Evolutionary conservation across 495 filamentous ascomycete species (phyloP).

Genomic region (Neurospora hispaniola): DNA sequence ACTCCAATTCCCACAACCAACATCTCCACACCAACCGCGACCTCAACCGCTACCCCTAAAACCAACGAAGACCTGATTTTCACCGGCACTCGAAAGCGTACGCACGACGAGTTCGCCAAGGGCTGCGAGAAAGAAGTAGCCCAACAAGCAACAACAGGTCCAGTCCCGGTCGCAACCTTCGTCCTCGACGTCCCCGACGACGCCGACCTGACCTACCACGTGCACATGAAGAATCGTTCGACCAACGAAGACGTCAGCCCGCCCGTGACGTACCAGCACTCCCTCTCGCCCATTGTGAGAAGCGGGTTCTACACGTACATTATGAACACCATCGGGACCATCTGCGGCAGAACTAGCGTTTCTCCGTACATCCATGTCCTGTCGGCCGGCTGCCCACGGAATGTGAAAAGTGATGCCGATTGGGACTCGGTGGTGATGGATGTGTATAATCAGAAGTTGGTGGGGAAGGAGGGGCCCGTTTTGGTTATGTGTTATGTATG

Average conservation of each 20-base stretch:
- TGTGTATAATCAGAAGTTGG: not conserved
- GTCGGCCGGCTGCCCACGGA: not conserved
- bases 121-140: not conserved
- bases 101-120: not conserved
- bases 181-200: not conserved
- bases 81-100: not conserved
- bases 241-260: not conserved
- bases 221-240: not conserved
- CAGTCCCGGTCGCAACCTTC: not conserved
- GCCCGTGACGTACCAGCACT: not conserved
- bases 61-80: not conserved
- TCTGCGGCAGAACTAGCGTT: not conserved
- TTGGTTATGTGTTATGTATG: not conserved
- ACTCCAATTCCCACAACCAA: not conserved
- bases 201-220: slow-evolving; percentile 1
- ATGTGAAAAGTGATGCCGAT: not conserved
- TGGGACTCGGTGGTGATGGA: not conserved
- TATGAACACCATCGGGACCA: not conserved
- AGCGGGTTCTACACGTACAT: not conserved
- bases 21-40: not conserved
- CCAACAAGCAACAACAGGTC: not conserved
- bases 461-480: not conserved
- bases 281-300: not conserved
- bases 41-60: not conserved
- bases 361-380: not conserved